Percentiles rank a stretch among this genome's conserved stretches.
These are phyloP conservation scores for Sporisorium scitamineum DNA, from an alignment of 1,284 basidiomycete species.

Conservation along the genomic window DNA sequence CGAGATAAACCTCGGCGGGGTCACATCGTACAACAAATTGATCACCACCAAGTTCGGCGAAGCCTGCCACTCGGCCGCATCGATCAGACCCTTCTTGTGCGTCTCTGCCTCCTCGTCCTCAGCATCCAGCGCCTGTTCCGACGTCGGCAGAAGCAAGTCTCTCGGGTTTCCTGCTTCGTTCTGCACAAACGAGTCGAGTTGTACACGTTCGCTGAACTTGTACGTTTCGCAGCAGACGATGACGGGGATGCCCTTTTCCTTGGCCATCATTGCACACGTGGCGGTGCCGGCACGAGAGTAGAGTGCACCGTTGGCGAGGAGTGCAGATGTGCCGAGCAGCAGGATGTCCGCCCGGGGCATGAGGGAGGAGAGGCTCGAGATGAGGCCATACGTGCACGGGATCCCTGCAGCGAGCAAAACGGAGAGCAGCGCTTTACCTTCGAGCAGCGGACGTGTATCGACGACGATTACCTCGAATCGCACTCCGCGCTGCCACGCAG, in stretches of 20 bases:
- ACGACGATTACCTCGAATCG: conserved; percentile 90
- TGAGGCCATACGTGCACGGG: conserved; percentile 88
- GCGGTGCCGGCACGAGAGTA: conserved; percentile 95
- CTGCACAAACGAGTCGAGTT: conserved; percentile 92
- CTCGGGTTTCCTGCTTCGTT: conserved; percentile 79
- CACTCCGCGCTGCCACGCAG: conserved; percentile 75
- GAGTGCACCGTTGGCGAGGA: conserved; percentile 93
- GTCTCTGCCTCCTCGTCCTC: conserved; percentile 4
- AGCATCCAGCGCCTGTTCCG: conserved; percentile 30
- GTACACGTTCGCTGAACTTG: conserved; percentile 94
- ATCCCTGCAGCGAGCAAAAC: conserved; percentile 81
- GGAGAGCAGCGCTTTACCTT: conserved; percentile 80
- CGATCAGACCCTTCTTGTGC: conserved; percentile 32
- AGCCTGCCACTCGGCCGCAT: conserved; percentile 46
- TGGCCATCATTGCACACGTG: conserved; percentile 94
- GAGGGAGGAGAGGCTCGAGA: conserved; percentile 87
- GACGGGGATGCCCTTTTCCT: conserved; percentile 87
- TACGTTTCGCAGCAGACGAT: conserved; percentile 98
- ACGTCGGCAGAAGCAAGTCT: conserved; percentile 40
- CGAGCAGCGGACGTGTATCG: conserved; percentile 92
- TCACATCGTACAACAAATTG: conserved; percentile 67
- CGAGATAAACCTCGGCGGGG: conserved; percentile 64
- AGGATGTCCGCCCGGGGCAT: conserved; percentile 84
- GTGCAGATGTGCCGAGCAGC: conserved; percentile 90
- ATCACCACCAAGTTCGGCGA: conserved; percentile 55